Evolutionary conservation across 2,329 filamentous ascomycete species (phyloP).

Genomic region (Sordariomycetes sp.): DNA sequence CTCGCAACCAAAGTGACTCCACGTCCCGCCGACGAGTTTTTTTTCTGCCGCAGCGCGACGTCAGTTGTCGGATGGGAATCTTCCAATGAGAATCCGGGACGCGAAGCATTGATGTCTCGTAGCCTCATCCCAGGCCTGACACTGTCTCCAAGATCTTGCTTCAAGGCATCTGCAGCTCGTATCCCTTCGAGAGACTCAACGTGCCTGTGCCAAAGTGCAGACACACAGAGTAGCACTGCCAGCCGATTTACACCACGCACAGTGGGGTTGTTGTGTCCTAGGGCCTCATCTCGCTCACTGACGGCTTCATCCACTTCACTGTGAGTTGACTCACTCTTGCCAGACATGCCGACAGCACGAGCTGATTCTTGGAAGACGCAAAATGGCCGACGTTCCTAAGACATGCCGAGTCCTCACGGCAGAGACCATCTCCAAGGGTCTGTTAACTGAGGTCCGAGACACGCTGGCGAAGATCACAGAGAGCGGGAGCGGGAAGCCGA

Average conservation of each 20-base stretch:
- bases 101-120: background rate
- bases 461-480: conserved; percentile 64
- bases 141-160: background rate
- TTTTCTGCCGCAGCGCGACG: background rate
- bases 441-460: conserved; percentile 69
- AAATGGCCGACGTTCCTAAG: conserved; percentile 32
- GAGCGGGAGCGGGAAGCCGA: conserved; percentile 47
- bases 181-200: background rate
- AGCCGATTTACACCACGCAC: conserved; percentile 1
- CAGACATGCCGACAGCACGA: too few relatives aligned
- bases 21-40: background rate
- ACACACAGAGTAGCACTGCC: too few relatives aligned
- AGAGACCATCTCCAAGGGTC: conserved; percentile 72
- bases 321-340: background rate
- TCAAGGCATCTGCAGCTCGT: background rate
- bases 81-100: background rate
- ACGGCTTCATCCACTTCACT: background rate
- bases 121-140: background rate
- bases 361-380: too few relatives aligned
- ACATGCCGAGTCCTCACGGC: conserved; percentile 92
- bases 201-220: too few relatives aligned
- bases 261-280: conserved; percentile 2
- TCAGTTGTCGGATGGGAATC: background rate
- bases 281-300: background rate
- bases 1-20: too few relatives aligned